phyloP scores from a whole-genome alignment of 2,329 filamentous ascomycete species.

The Phoma herbarum region DNA sequence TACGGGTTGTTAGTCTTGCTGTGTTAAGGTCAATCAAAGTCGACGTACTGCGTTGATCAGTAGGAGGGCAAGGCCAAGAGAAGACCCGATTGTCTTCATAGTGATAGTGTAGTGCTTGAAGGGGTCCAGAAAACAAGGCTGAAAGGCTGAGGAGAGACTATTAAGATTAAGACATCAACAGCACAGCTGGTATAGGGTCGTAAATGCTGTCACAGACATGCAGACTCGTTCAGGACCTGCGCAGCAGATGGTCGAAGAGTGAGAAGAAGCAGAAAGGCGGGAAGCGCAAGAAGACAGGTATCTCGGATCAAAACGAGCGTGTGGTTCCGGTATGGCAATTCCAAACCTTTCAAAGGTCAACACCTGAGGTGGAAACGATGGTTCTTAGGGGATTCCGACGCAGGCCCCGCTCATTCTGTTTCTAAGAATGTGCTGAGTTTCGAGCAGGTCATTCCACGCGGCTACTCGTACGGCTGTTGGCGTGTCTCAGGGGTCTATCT shows the following conservation, averaged over 20 bases:
- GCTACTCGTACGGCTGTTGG: conserved; percentile 35
- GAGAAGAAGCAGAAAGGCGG: conserved; percentile 26
- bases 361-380: conserved; percentile 39
- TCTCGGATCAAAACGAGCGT: conserved; percentile 39
- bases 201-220: conserved; percentile 45
- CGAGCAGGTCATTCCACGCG: conserved; percentile 36
- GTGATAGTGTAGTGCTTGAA: conserved; percentile 10
- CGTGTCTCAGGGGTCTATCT: conserved; percentile 35
- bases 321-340: conserved; percentile 39
- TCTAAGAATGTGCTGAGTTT: conserved; percentile 39
- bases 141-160: conserved; percentile 19
- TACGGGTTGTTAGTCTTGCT: conserved; percentile 32
- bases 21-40: not conserved
- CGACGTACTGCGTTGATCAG: conserved; percentile 44
- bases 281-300: conserved; percentile 27
- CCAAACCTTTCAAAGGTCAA: conserved; percentile 44
- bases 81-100: conserved; percentile 44
- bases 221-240: conserved; percentile 48
- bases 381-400: conserved; percentile 39
- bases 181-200: conserved; percentile 45
- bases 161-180: conserved; percentile 48
- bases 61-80: conserved; percentile 38
- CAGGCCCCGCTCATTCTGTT: conserved; percentile 40
- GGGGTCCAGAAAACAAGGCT: not conserved
- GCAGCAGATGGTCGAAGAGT: conserved; percentile 46